Percentiles rank a stretch among this genome's conserved stretches.
phyloP scores from a whole-genome alignment of 1,139 yeast species.

The Lipomyces yarrowii region DNA sequence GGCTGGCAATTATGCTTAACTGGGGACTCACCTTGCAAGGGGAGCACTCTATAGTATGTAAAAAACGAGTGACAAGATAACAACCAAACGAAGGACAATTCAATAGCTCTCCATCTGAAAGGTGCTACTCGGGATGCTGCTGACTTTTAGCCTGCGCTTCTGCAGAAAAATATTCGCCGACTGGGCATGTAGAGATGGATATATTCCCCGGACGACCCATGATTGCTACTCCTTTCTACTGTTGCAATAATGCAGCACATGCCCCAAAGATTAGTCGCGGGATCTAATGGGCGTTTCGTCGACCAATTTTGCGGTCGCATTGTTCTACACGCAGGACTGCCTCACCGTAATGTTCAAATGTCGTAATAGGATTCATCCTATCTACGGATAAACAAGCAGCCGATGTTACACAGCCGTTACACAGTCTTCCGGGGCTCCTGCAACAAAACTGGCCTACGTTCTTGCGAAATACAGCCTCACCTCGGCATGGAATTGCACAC shows the following conservation, averaged over 20 bases:
- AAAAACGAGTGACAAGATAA: neutral
- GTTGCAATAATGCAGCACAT: neutral
- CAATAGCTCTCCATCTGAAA: neutral
- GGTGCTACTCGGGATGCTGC: constrained; percentile 17
- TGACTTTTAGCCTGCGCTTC: too few species aligned
- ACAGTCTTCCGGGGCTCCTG: constrained; percentile 14
- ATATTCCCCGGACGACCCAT: neutral
- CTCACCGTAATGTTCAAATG: neutral
- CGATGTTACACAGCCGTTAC: neutral
- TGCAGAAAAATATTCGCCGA: neutral
- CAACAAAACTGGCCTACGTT: constrained; percentile 26
- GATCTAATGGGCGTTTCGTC: neutral
- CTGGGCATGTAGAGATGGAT: neutral
- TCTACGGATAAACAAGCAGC: neutral
- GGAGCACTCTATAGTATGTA: neutral
- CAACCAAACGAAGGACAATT: neutral
- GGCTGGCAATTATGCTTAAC: neutral
- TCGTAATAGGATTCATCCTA: neutral
- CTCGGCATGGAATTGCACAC: neutral
- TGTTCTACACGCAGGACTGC: neutral
- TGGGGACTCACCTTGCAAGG: neutral
- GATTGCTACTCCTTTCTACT: neutral
- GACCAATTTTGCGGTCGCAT: neutral
- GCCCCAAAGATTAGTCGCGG: neutral
- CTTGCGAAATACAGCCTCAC: neutral